Evolutionary conservation across 768 basidiomycete species (phyloP).

Genomic region (Tricholoma bakamatsutake): DNA sequence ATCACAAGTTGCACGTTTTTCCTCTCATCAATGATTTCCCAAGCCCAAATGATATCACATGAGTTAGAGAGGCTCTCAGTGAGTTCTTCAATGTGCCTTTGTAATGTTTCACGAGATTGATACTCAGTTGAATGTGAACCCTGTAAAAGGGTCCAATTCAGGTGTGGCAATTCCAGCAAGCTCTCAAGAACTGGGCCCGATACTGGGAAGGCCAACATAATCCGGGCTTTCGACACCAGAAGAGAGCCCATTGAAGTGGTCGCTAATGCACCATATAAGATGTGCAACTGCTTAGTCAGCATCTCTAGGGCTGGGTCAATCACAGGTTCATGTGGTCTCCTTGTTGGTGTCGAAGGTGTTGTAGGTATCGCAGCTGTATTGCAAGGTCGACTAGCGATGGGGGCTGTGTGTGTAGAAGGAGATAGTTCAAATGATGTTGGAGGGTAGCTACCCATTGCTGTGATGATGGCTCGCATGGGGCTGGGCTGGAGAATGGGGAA

Average conservation of each 20-base stretch:
- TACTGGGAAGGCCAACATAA: conserved; percentile 7
- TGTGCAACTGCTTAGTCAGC: conserved; percentile 19
- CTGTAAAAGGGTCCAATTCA: not conserved
- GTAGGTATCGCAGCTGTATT: not conserved
- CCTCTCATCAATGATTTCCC: conserved; percentile 7
- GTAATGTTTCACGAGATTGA: not conserved
- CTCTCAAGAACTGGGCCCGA: conserved; percentile 7
- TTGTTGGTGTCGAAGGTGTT: not conserved
- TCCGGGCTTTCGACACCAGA: conserved; percentile 11
- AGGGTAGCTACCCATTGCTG: conserved; percentile 4
- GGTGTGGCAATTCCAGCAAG: not conserved
- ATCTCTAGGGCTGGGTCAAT: conserved; percentile 16
- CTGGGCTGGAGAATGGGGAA: conserved; percentile 23
- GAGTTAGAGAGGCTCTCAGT: too few relatives aligned
- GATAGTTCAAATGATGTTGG: conserved; percentile 6
- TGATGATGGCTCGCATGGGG: conserved; percentile 13
- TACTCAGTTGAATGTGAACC: not conserved
- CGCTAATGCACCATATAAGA: conserved; percentile 10
- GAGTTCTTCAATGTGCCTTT: conserved; percentile 3
- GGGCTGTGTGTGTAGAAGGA: not conserved
- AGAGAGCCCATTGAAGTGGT: conserved; percentile 16
- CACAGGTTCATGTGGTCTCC: not conserved
- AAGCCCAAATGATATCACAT: conserved; percentile 3
- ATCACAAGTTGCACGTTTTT: conserved; percentile 14
- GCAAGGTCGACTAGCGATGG: not conserved